These are phyloP conservation scores for Sclerotinia nivalis DNA, from an alignment of 2,329 filamentous ascomycete species.

Conservation along the genomic window DNA sequence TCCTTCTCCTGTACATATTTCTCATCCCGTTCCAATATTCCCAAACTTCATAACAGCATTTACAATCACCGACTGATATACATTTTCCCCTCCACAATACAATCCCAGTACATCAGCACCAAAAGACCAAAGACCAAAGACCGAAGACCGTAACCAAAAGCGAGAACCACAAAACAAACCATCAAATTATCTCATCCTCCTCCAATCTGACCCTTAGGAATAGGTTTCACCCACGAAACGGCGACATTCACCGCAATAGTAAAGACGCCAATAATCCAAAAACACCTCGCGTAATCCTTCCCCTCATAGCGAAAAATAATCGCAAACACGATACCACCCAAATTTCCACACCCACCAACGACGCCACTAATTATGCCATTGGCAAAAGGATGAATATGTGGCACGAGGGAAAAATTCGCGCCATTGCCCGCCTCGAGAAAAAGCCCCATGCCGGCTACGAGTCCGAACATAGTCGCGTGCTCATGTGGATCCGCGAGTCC, in stretches of 20 bases:
- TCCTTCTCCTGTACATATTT: too few relatives aligned
- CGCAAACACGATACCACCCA: conserved; percentile 83
- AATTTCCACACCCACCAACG: conserved; percentile 77
- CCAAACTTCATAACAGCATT: not conserved
- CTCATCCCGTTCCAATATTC: not conserved
- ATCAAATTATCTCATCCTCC: conserved; percentile 36
- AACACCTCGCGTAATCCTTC: conserved; percentile 64
- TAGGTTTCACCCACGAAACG: conserved; percentile 62
- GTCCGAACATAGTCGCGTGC: conserved; percentile 68
- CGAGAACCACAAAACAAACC: not conserved
- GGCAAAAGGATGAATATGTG: conserved; percentile 76
- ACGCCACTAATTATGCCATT: conserved; percentile 78
- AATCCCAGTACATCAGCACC: not conserved
- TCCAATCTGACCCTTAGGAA: conserved; percentile 56
- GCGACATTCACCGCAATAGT: conserved; percentile 68
- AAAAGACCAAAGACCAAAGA: too few relatives aligned
- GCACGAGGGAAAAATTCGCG: conserved; percentile 81
- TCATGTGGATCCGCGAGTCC: conserved; percentile 63
- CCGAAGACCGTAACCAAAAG: not conserved
- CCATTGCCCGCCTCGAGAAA: conserved; percentile 87
- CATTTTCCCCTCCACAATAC: not conserved
- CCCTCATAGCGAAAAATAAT: conserved; percentile 74
- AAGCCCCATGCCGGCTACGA: conserved; percentile 74
- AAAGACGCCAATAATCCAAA: conserved; percentile 83
- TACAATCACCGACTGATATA: not conserved